Evolutionary conservation across 1,284 basidiomycete genomes (phyloP).

Genomic region (Fomitopsis pinicola): DNA sequence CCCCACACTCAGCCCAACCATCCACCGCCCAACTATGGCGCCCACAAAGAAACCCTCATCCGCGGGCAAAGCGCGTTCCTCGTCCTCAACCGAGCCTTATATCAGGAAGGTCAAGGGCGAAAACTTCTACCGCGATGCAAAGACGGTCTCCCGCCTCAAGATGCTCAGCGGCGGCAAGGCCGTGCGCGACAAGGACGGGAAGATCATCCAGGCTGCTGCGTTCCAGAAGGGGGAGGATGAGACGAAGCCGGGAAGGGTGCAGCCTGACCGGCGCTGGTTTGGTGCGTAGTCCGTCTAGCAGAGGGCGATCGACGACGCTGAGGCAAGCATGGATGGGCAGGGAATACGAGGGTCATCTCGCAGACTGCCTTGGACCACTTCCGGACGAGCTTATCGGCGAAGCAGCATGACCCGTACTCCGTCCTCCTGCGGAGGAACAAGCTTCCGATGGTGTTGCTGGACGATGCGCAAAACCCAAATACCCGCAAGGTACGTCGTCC

Average conservation of each 20-base stretch:
- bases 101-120: slow-evolving; percentile 83
- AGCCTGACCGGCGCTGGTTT: slow-evolving; percentile 94
- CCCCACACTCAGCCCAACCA: neutral
- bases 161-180: slow-evolving; percentile 91
- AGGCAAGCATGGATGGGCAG: slow-evolving; percentile 33
- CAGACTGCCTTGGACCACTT: slow-evolving; percentile 94
- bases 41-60: slow-evolving; percentile 37
- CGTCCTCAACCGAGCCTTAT: slow-evolving; percentile 41
- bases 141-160: slow-evolving; percentile 77
- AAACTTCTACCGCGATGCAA: slow-evolving; percentile 93
- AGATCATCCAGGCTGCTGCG: slow-evolving; percentile 86
- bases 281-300: slow-evolving; percentile 48
- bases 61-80: slow-evolving; percentile 47
- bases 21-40: slow-evolving; percentile 41
- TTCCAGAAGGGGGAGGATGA: slow-evolving; percentile 92
- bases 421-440: slow-evolving; percentile 91
- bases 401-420: slow-evolving; percentile 91
- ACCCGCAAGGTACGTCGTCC: slow-evolving; percentile 59
- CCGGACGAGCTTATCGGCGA: slow-evolving; percentile 77
- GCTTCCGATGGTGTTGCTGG: slow-evolving; percentile 89
- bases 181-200: slow-evolving; percentile 84
- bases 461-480: slow-evolving; percentile 80
- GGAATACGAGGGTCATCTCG: slow-evolving; percentile 98
- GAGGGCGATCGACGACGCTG: neutral
- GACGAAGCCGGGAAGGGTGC: slow-evolving; percentile 82